Base-by-base conservation (phyloP, 2,329 filamentous ascomycete genomes). In the Cladosporium oxysporum region DNA sequence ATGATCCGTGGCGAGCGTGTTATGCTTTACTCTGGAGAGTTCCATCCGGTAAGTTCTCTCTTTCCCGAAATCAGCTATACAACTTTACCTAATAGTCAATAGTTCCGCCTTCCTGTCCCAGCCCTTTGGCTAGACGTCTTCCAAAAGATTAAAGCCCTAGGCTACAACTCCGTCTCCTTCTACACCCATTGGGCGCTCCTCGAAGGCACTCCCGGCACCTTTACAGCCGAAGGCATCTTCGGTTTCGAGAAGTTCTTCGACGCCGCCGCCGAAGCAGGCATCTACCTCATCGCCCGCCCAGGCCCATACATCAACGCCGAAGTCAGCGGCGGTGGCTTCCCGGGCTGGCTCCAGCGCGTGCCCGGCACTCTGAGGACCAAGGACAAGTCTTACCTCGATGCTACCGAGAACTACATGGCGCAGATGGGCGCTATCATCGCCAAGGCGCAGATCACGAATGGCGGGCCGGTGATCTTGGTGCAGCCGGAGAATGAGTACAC, bases 401-500 rank as follows among this genome's bases (percentile, higher is more conserved):
- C 90, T 0, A 93, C 90, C 0, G 83, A 91, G 62, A 86, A 87
- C 68, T 91, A 92, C 69, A 83, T 87, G 69, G 76, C 82, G 7
- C 82, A 87, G 10, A 83, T 93, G 58, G 85, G 85, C 29, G 82
- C 82, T 14, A 87, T 88, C 10, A 89, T 96, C 69, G 90, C 91
- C 4, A 86, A 88, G 64, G 88, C 86, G 0, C 91, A 95, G 72
- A 93, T 96, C 72, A 94, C 91, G 1, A 91, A 93, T 62, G 91
- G 90, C 0, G 92, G 92, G 0, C 91, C 91, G 0, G 84, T 96
- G 8, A 91, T 96, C 67, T 79, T 94, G 1, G 84, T 90, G 50
- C 92, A 96, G 75, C 89, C 90, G 0, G 92, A 96, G 75, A 96
- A 95, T 68, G 92, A 95, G 75, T 93, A 94, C 73, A 88, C 85